These are phyloP conservation scores for Cadophora sp. DNA, from an alignment of 2,329 filamentous ascomycete species.

Conservation along the genomic window DNA sequence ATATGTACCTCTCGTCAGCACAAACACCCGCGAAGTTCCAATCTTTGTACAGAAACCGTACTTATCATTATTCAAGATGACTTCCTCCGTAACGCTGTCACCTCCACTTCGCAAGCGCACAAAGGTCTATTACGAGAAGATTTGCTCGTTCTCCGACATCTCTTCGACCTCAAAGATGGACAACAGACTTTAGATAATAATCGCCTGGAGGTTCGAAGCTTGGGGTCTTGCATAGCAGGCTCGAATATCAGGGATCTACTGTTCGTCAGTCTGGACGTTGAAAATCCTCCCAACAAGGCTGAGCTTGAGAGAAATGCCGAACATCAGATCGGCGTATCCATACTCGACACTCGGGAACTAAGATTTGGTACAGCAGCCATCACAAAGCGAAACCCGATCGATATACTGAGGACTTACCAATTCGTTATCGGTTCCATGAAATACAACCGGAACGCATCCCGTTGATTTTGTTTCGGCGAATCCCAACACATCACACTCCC, in stretches of 20 bases:
- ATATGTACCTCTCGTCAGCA: not conserved
- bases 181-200: slow-evolving; percentile 5
- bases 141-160: slow-evolving; percentile 21
- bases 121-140: slow-evolving; percentile 22
- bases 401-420: slow-evolving; percentile 2
- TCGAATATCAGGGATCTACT: slow-evolving; percentile 11
- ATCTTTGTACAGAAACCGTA: not conserved
- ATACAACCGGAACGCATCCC: slow-evolving; percentile 7
- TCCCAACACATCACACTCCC: slow-evolving; percentile 2
- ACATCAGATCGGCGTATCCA: slow-evolving; percentile 12
- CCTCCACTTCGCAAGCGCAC: slow-evolving; percentile 21
- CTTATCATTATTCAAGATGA: not conserved
- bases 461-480: slow-evolving; percentile 14
- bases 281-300: slow-evolving; percentile 3
- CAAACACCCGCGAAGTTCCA: not conserved
- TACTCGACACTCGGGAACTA: slow-evolving; percentile 20
- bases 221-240: not conserved
- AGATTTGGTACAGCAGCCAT: not conserved
- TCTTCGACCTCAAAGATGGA: slow-evolving; percentile 18
- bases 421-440: slow-evolving; percentile 13
- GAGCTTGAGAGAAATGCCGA: not conserved
- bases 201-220: not conserved
- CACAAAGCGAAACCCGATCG: not conserved
- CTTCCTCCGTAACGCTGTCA: not conserved
- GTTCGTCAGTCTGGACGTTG: slow-evolving; percentile 14